Conservation (phyloP, 2,329 filamentous ascomycete genomes). For the Oidium heveae region DNA sequence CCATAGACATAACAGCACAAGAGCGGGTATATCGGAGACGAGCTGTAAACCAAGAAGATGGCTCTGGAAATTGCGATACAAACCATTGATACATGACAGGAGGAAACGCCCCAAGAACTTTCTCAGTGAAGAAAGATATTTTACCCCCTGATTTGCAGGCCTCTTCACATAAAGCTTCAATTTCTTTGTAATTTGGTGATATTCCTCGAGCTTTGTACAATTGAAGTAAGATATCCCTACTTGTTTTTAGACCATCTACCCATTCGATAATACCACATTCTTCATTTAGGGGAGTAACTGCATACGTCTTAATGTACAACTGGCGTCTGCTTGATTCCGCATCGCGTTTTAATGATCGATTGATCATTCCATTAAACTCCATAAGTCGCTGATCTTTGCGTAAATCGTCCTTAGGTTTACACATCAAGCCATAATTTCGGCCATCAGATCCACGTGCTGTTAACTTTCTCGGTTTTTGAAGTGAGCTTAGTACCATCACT, state of each 20-base stretch:
- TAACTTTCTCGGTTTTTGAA: constrained; percentile 79
- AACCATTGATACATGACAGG: constrained; percentile 87
- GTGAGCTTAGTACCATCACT: constrained; percentile 67
- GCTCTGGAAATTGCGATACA: constrained; percentile 78
- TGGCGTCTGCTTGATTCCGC: constrained; percentile 74
- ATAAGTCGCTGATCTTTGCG: constrained; percentile 94
- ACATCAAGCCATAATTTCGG: constrained; percentile 64
- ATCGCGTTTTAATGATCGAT: constrained; percentile 74
- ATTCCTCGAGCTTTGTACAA: constrained; percentile 57
- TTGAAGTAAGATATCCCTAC: constrained; percentile 68
- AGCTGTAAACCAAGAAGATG: constrained; percentile 75
- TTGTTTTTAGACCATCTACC: constrained; percentile 86
- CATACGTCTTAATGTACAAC: constrained; percentile 90
- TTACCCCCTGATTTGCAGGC: constrained; percentile 31
- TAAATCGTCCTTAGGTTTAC: constrained; percentile 95
- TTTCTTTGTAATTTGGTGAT: constrained; percentile 38
- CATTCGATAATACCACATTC: constrained; percentile 96
- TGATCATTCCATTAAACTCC: constrained; percentile 98
- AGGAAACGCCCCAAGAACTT: constrained; percentile 41
- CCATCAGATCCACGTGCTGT: constrained; percentile 77
- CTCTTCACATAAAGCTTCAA: constrained; percentile 38
- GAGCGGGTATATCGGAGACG: constrained; percentile 77
- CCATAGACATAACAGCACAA: constrained; percentile 98
- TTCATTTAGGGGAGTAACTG: constrained; percentile 87
- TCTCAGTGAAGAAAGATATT: constrained; percentile 43